phyloP scores from a whole-genome alignment of 2,329 filamentous ascomycete genomes.

The Pseudofabraea citricarpa region DNA sequence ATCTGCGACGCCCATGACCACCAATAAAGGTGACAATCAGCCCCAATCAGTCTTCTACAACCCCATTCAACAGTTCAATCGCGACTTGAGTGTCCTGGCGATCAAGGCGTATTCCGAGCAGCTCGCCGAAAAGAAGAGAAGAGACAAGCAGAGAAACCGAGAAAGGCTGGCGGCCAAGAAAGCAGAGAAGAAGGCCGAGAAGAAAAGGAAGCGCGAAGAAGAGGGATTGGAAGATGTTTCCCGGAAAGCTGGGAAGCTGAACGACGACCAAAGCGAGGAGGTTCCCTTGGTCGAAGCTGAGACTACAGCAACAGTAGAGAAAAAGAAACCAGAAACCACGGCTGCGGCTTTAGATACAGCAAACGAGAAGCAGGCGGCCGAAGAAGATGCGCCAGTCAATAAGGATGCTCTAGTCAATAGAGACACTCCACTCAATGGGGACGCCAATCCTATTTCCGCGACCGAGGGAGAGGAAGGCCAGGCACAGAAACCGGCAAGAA shows the following conservation, averaged over 20 bases:
- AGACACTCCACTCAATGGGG: background rate
- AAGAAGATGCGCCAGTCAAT: no score
- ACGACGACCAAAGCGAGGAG: constrained; percentile 9
- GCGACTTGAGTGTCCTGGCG: constrained; percentile 86
- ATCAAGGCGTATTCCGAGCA: constrained; percentile 86
- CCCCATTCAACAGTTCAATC: constrained; percentile 97
- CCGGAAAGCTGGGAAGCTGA: constrained; percentile 30
- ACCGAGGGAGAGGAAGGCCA: no score
- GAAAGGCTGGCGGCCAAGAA: constrained; percentile 29
- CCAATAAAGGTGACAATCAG: constrained; percentile 48
- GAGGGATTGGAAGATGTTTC: constrained; percentile 19
- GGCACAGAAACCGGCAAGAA: background rate
- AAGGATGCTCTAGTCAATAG: no score
- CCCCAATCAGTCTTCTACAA: constrained; percentile 93
- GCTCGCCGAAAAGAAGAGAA: constrained; percentile 41
- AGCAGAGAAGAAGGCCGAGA: constrained; percentile 41
- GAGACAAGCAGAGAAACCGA: constrained; percentile 36
- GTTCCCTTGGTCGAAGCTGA: constrained; percentile 1
- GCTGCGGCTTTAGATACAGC: background rate
- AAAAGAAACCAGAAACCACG: no score
- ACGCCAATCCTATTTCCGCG: background rate
- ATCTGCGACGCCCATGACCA: constrained; percentile 39
- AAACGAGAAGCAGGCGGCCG: background rate
- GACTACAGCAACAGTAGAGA: background rate
- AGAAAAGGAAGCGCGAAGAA: constrained; percentile 42